These are phyloP conservation scores for Flaveria bidentis DNA, from an alignment of 129 eudicot genomes.

Conservation along the genomic window DNA sequence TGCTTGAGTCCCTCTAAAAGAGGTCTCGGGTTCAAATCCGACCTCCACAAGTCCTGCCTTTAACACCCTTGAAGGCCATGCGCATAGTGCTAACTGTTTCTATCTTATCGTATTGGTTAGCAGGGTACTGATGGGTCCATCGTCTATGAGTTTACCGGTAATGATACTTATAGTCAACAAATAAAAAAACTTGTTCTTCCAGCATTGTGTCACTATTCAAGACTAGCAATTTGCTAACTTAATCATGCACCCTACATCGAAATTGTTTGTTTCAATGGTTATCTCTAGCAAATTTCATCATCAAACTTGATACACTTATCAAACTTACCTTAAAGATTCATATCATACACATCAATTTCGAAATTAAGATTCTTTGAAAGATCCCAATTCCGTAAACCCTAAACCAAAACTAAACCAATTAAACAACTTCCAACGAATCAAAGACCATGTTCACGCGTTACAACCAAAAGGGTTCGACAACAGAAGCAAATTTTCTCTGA, in stretches of 20 bases:
- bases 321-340: background rate
- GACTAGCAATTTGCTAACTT: too few relatives aligned
- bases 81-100: too few relatives aligned
- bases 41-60: too few relatives aligned
- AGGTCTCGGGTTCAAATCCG: too few relatives aligned
- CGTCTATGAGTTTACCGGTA: too few relatives aligned
- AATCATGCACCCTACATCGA: background rate
- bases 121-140: too few relatives aligned
- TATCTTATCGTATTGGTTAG: too few relatives aligned
- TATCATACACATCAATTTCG: background rate
- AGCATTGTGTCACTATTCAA: too few relatives aligned
- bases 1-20: background rate
- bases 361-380: too few relatives aligned
- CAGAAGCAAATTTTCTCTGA: conserved; percentile 10
- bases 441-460: background rate
- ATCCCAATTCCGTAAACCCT: conserved; percentile 1
- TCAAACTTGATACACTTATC: conserved; percentile 14
- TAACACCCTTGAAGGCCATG: too few relatives aligned
- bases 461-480: background rate
- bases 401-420: background rate
- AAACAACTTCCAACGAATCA: background rate
- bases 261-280: background rate
- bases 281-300: background rate
- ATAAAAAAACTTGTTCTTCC: too few relatives aligned
- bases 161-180: too few relatives aligned